Base-by-base conservation (phyloP, 352 stramenopile genomes). In the Aphanomyces cochlioides region DNA sequence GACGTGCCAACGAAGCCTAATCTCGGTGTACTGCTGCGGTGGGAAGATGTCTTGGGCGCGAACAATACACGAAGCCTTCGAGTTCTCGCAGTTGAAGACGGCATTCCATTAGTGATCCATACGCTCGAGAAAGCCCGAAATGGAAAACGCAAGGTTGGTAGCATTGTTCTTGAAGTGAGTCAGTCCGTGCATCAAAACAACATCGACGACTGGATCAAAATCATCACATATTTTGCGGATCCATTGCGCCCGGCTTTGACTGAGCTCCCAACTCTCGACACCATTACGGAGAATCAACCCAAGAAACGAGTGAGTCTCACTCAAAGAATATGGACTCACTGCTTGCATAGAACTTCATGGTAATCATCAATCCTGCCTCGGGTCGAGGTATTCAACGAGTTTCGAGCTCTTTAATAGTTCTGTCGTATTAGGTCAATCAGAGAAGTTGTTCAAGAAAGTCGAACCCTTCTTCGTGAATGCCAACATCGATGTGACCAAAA, bases 161-260 rank as follows among this genome's bases (percentile, higher is more conserved):
- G n/a, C 39, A 28, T 70, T 7, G 64, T 58, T 6, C 28, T 70
- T 15, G 39, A 37, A 37, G 64, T 41, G 7, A 45, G 5, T 34
- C 45, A 60, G 19, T 28, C 17, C 38, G 40, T 48, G 43, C 15
- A 61, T 17, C 45, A 60, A 34, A 21, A 61, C 7, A 50, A 70
- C 10, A 39, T 70, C 39, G 64, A 70, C 36, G 21, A 58, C 7
- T 70, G 64, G 64, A 36, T 70, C 34, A 43, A 50, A 45, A 70
- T 70, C 54, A 47, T 70, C n/a, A 21, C 53, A 21, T 70, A 61
- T 43, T 70, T 70, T 70, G 64, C 64, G 12, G 28, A 63, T 15
- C 64, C 64, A 21, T 21, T 17, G 8, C 64, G 64, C 2, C 13
- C n/a, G 8, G 17, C 17, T 0, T 19, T 6, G 5, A 38, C 10